Conservation (phyloP, 192 early-diverging fungal species). For the Borealophlyctis nickersoniae region DNA sequence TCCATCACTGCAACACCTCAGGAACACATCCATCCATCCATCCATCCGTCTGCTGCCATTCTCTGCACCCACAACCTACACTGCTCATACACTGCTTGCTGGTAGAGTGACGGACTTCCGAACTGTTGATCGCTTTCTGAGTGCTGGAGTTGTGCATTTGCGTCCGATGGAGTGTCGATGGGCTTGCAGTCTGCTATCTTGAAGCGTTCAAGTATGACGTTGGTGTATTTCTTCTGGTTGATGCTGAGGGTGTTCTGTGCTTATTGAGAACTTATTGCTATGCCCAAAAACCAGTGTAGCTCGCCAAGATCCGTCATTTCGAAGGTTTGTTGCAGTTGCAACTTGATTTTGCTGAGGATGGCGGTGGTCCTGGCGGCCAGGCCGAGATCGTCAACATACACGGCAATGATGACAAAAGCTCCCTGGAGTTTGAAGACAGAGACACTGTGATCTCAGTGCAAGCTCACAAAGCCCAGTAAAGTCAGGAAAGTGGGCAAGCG, state of each 20-base stretch:
- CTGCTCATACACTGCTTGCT: constrained; percentile 21
- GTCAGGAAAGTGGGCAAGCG: not conserved
- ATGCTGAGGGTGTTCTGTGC: not conserved
- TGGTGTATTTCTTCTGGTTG: constrained; percentile 8
- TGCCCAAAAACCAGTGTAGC: not conserved
- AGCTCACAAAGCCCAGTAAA: constrained; percentile 1
- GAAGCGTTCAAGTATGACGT: constrained; percentile 5
- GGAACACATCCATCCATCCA: too few relatives aligned
- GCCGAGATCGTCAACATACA: constrained; percentile 42
- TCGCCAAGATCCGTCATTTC: not conserved
- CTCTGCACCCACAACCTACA: too few relatives aligned
- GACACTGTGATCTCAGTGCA: constrained; percentile 13
- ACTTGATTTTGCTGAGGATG: constrained; percentile 32
- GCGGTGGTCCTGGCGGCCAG: constrained; percentile 22
- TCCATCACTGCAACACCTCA: too few relatives aligned
- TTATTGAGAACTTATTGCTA: not conserved
- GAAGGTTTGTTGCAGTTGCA: not conserved
- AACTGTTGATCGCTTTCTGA: constrained; percentile 9
- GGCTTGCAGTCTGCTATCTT: not conserved
- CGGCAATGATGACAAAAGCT: constrained; percentile 10
- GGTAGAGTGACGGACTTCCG: constrained; percentile 11
- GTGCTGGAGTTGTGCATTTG: constrained; percentile 1
- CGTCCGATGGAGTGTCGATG: not conserved
- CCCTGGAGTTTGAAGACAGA: not conserved
- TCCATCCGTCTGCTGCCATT: too few relatives aligned